phyloP scores from a whole-genome alignment of 176 grass and related monocot species.

The Alopecurus myosuroides region DNA sequence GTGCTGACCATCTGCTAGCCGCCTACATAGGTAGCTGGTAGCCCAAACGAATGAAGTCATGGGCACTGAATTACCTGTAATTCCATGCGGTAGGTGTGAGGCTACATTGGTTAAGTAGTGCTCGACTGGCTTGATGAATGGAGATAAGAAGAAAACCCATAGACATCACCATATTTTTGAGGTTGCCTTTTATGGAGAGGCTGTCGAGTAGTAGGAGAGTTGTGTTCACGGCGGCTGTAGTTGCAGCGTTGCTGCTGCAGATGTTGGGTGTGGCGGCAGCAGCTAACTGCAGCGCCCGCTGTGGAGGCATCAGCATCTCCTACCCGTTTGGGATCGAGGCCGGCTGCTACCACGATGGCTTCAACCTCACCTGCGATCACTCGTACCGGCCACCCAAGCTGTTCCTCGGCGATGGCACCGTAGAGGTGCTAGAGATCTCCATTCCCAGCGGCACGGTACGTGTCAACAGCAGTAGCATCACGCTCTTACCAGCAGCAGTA shows the following conservation, averaged over 20 bases:
- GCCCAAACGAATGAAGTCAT: background rate
- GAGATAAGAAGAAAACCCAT: background rate
- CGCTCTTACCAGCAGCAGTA: background rate
- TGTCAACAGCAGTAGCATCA: conserved; percentile 26
- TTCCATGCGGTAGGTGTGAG: background rate
- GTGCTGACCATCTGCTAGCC: background rate
- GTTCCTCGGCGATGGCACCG: conserved; percentile 34
- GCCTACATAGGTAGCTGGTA: too few relatives aligned
- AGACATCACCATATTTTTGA: background rate
- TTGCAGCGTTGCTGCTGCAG: background rate
- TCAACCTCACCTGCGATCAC: conserved; percentile 47
- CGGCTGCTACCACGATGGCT: conserved; percentile 36
- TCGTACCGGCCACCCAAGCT: conserved; percentile 27
- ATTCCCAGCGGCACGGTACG: background rate
- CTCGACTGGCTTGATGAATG: background rate
- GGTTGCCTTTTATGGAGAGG: background rate
- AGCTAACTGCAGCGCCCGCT: conserved; percentile 19
- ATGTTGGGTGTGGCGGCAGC: background rate
- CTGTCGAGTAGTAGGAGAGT: background rate
- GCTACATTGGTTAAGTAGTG: background rate
- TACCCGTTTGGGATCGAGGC: conserved; percentile 52
- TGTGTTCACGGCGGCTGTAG: background rate
- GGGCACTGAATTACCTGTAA: background rate
- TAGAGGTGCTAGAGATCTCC: conserved; percentile 36
- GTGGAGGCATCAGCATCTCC: conserved; percentile 40